These are phyloP conservation scores for Diplocarpon mali DNA, from an alignment of 2,329 filamentous ascomycete species.

Conservation along the genomic window DNA sequence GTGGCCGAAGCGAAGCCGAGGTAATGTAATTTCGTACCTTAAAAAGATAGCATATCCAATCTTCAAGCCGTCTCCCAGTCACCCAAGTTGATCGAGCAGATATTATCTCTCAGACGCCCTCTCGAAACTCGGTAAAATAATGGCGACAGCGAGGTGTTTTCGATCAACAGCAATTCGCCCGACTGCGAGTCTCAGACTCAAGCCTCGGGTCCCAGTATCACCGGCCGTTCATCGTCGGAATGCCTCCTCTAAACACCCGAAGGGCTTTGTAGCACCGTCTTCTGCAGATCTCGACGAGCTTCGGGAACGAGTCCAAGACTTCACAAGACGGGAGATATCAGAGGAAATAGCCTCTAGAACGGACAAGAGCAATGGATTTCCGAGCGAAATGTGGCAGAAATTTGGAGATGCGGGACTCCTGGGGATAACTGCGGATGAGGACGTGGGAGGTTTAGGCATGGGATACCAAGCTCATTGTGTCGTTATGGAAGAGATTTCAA, in stretches of 20 bases:
- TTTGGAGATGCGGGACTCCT: conserved; percentile 84
- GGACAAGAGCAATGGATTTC: conserved; percentile 83
- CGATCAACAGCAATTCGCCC: conserved; percentile 17
- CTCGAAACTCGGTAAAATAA: conserved; percentile 9
- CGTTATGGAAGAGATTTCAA: conserved; percentile 88
- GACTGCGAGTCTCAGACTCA: conserved; percentile 17
- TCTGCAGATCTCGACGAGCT: conserved; percentile 40
- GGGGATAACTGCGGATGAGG: conserved; percentile 87
- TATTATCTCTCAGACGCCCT: no score
- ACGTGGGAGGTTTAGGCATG: conserved; percentile 79
- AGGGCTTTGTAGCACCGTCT: conserved; percentile 45
- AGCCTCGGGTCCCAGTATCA: conserved; percentile 18
- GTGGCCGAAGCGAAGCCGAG: no score
- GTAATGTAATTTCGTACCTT: no score
- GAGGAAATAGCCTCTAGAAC: conserved; percentile 71
- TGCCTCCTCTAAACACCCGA: conserved; percentile 60
- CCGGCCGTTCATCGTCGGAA: conserved; percentile 30
- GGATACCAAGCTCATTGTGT: conserved; percentile 95
- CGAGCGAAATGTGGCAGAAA: conserved; percentile 84
- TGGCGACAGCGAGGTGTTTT: conserved; percentile 21
- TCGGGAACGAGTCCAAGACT: conserved; percentile 53
- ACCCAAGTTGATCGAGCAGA: no score
- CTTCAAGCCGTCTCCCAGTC: no score
- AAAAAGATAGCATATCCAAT: no score
- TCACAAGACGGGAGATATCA: conserved; percentile 76